Evolutionary conservation across 1,284 basidiomycete species (phyloP).

Genomic region (Ceratobasidium sp.): DNA sequence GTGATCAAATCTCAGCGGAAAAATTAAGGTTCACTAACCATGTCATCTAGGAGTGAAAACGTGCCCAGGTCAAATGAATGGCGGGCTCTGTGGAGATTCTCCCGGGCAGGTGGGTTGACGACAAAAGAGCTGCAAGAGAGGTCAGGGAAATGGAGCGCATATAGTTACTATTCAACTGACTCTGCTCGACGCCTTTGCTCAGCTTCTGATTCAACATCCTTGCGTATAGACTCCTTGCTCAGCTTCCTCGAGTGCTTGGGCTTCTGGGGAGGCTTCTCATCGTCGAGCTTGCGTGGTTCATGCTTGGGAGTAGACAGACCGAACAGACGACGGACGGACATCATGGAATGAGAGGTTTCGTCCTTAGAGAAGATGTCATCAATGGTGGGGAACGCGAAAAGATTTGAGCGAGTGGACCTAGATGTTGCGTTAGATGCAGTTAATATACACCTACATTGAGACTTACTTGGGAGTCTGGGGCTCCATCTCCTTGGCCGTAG

Average conservation of each 20-base stretch:
- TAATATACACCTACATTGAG: not conserved
- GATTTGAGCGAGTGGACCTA: conserved; percentile 18
- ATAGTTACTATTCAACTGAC: not conserved
- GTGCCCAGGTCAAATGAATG: conserved; percentile 29
- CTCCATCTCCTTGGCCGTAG: conserved; percentile 2
- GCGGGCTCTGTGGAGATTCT: not conserved
- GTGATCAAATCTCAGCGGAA: not conserved
- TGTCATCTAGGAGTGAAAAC: conserved; percentile 35
- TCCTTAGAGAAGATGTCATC: conserved; percentile 35
- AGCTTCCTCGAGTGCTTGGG: not conserved
- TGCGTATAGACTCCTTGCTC: conserved; percentile 10
- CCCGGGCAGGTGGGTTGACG: conserved; percentile 17
- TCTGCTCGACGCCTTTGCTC: not conserved
- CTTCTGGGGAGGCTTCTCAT: conserved; percentile 1
- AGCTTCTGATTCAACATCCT: not conserved
- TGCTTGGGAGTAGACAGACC: conserved; percentile 29
- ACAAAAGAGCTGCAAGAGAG: not conserved
- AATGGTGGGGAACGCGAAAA: conserved; percentile 22
- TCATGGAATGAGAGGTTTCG: conserved; percentile 24
- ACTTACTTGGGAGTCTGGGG: conserved; percentile 22
- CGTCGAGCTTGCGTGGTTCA: conserved; percentile 28
- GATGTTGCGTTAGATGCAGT: not conserved
- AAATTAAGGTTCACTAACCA: conserved; percentile 8
- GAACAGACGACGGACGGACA: conserved; percentile 25
- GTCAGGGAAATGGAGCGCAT: conserved; percentile 10